Evolutionary conservation across 805 yeast species (phyloP), one percentile per base, ranked within the genome.

Genomic region (Maudiozyma saulgeensis): DNA sequence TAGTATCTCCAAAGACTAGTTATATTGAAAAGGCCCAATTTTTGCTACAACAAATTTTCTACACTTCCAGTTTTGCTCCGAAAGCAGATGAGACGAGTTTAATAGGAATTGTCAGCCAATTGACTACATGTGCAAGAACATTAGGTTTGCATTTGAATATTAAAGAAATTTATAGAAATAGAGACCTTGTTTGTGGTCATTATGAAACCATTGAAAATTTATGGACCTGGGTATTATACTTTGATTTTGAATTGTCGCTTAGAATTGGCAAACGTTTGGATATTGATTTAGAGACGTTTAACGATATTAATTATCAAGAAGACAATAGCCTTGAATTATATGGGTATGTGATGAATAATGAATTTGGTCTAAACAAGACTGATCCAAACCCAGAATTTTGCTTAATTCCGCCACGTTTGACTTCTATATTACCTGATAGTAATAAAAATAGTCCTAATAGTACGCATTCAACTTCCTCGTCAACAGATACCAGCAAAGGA

Each of bases 1-100:
- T 58, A 19, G 39, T 56, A 6, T 54, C 64, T 6, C 56, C 58
- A 1, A 67, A 67, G 44, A 52, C 52, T 11, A 58, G 53, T 48
- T 66, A 51, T 41, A 31, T 64, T 6, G 69, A 67, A 45, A 56
- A 60, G 25, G 73, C 61, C 1, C 69, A 67, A 35, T 65, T 60
- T 47, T 44, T 63, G 8, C 37, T 64, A 18, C 46, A 64, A n/a
- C 45, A 58, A 25, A 50, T 50, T 42, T 48, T 49, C 18, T 48
- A 48, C 32, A n/a, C 25, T 1, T 21, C 35, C 2, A 26, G 21
- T 3, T 52, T 42, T 26, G 15, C 43, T 4, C 48, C 54, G n/a
- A 64, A 60, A 11, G 60, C 60, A 21, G 68, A 66, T 42, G 50
- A 55, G 26, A 48, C 67, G 0, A 58, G 60, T 46, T 21, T 57